Base-by-base conservation (phyloP, 805 yeast genomes). In the Wickerhamiella sergipiensis region DNA sequence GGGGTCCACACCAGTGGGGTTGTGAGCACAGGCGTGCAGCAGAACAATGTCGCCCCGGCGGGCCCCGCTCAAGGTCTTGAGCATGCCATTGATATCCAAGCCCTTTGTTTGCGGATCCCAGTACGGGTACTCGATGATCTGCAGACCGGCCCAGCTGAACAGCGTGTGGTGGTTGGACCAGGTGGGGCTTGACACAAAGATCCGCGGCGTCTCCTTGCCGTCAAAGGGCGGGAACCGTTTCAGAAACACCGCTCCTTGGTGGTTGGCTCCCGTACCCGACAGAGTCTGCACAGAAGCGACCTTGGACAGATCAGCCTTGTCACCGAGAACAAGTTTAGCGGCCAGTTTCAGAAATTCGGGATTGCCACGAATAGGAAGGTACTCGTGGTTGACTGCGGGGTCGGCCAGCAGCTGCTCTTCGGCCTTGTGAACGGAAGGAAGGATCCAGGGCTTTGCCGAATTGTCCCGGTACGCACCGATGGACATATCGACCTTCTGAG, bases 1-100 rank as follows among this genome's bases (percentile, higher is more conserved):
- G 54, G 95, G 92, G 65, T 89, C 97, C 66, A 89, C 80, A 57
- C 97, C 97, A 18, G 97, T 90, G 50, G 97, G 97, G 73, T 89
- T 90, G 72, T 89, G 97, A 62, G 96, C 92, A 65, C 96, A 88
- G 8, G 95, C 95, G 67, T 89, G 97, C 54, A 89, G 75, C 51
- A 89, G 73, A 21, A 88, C 81, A 49, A 79, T 76, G 21, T 82
- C 72, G 24, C 83, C 85, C 33, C 70, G 70, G 29, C 76, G 76
- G 40, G 81, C 80, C 36, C 66, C 61, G 22, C 70, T 60, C 46
- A 88, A 67, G 49, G 85, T 85, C 33, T 65, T 64, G 48, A 84
- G 63, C 72, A 87, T 71, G 46, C 81, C 80, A 24, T 74, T 80
- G 55, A 80, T 71, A 64, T 84, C 84, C 54, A 89, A 71, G 13